These are phyloP conservation scores for Termitomyces sp. DNA, from an alignment of 768 basidiomycete genomes.

Conservation along the genomic window DNA sequence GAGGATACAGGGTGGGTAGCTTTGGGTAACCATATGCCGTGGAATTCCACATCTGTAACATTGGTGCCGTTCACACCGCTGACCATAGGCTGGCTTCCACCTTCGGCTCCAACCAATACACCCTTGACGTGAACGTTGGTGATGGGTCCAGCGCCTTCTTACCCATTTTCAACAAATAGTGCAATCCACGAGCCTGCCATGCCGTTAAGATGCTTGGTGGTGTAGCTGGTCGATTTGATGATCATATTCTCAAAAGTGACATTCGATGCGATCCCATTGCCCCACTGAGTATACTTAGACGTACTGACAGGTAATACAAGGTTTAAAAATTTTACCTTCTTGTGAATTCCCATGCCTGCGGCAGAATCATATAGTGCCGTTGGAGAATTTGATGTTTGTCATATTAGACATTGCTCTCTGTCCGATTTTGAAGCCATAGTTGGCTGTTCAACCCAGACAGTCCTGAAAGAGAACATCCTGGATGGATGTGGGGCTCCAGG, in stretches of 20 bases:
- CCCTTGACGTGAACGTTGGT: constrained; percentile 12
- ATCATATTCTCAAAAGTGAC: constrained; percentile 14
- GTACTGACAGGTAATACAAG: background rate
- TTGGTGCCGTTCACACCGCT: constrained; percentile 7
- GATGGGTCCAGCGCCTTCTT: constrained; percentile 13
- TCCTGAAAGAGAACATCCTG: constrained; percentile 11
- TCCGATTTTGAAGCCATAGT: constrained; percentile 17
- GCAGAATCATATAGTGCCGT: constrained; percentile 14
- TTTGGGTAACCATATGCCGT: constrained; percentile 6
- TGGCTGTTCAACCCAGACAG: constrained; percentile 13
- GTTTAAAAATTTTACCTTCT: constrained; percentile 4
- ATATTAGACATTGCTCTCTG: constrained; percentile 13
- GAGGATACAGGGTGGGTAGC: constrained; percentile 3
- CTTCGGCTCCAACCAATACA: constrained; percentile 4
- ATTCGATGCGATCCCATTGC: constrained; percentile 8
- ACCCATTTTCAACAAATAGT: constrained; percentile 13
- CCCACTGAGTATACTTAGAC: constrained; percentile 8
- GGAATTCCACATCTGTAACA: constrained; percentile 11
- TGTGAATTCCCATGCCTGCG: constrained; percentile 16
- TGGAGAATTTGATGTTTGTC: constrained; percentile 11
- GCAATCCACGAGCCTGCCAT: constrained; percentile 15
- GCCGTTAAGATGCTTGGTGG: constrained; percentile 11
- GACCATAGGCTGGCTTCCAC: constrained; percentile 11
- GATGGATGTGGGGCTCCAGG: constrained; percentile 7
- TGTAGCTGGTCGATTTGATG: constrained; percentile 10